Conservation (phyloP, 1,284 basidiomycete genomes). For the Microbotryum silenes-acaulis region DNA sequence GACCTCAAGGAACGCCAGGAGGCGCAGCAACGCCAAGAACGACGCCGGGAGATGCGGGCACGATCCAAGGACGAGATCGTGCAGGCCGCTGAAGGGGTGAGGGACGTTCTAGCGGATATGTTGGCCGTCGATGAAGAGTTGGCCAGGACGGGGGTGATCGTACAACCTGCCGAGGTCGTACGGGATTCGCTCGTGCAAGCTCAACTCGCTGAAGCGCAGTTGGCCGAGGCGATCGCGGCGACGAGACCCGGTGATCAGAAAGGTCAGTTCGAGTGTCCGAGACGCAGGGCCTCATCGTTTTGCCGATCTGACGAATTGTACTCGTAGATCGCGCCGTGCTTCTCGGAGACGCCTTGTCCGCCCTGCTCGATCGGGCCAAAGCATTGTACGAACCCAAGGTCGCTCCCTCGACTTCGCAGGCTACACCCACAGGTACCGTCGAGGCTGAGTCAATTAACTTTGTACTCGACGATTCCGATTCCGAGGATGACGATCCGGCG, state of each 20-base stretch:
- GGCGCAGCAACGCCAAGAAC: constrained; percentile 18
- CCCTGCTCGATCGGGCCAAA: constrained; percentile 24
- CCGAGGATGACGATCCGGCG: constrained; percentile 54
- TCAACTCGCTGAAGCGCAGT: constrained; percentile 35
- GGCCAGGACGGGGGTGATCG: constrained; percentile 54
- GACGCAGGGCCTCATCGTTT: background rate
- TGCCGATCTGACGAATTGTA: background rate
- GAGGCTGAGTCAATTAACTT: background rate
- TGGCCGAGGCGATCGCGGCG: constrained; percentile 28
- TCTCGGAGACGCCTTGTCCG: constrained; percentile 20
- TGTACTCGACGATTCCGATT: constrained; percentile 50
- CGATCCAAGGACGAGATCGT: constrained; percentile 47
- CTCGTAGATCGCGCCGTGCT: constrained; percentile 18
- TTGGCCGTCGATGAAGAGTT: constrained; percentile 57
- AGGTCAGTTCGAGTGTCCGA: background rate
- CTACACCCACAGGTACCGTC: background rate
- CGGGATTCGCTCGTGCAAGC: constrained; percentile 45
- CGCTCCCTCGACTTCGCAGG: background rate
- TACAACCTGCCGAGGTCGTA: constrained; percentile 64
- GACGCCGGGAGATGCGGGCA: constrained; percentile 4
- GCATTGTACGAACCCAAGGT: constrained; percentile 7
- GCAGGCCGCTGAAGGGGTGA: constrained; percentile 49
- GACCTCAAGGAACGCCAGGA: constrained; percentile 43
- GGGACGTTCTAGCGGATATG: constrained; percentile 52
- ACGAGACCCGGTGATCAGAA: constrained; percentile 36